phyloP scores from a whole-genome alignment of 1,139 yeast species.

The Saccharomyces hybrid region DNA sequence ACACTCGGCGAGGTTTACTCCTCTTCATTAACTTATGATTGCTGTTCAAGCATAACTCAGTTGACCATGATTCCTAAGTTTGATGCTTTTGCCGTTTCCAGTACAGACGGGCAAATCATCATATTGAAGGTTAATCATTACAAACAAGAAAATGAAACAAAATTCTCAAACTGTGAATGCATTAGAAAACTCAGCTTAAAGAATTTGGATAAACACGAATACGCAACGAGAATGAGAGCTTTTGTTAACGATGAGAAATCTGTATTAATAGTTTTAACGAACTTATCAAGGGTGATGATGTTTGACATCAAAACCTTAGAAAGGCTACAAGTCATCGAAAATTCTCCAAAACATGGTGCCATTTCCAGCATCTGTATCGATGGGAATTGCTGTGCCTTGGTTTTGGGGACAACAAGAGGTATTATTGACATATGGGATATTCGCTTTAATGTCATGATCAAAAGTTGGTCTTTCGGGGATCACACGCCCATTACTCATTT shows the following conservation, averaged over 20 bases:
- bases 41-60: slow-evolving; percentile 43
- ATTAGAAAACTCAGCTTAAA: slow-evolving; percentile 16
- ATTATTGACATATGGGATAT: slow-evolving; percentile 74
- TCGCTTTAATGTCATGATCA: slow-evolving; percentile 54
- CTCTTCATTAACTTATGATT: slow-evolving; percentile 44
- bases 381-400: slow-evolving; percentile 48
- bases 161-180: slow-evolving; percentile 32
- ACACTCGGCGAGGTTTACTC: slow-evolving; percentile 58
- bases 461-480: slow-evolving; percentile 52
- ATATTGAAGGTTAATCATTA: slow-evolving; percentile 50
- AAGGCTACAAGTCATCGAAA: slow-evolving; percentile 38
- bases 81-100: slow-evolving; percentile 60
- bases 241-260: slow-evolving; percentile 33
- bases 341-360: slow-evolving; percentile 59
- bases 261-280: slow-evolving; percentile 43
- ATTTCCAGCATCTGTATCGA: slow-evolving; percentile 57
- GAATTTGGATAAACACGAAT: slow-evolving; percentile 41
- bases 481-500: slow-evolving; percentile 43
- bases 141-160: slow-evolving; percentile 33
- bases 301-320: slow-evolving; percentile 58
- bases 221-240: slow-evolving; percentile 40
- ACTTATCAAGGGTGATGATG: slow-evolving; percentile 45
- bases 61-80: slow-evolving; percentile 52
- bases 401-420: slow-evolving; percentile 72
- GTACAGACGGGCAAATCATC: slow-evolving; percentile 55